Evolutionary conservation across 2,329 filamentous ascomycete genomes (phyloP).

Genomic region (Fusarium praegraminearum): DNA sequence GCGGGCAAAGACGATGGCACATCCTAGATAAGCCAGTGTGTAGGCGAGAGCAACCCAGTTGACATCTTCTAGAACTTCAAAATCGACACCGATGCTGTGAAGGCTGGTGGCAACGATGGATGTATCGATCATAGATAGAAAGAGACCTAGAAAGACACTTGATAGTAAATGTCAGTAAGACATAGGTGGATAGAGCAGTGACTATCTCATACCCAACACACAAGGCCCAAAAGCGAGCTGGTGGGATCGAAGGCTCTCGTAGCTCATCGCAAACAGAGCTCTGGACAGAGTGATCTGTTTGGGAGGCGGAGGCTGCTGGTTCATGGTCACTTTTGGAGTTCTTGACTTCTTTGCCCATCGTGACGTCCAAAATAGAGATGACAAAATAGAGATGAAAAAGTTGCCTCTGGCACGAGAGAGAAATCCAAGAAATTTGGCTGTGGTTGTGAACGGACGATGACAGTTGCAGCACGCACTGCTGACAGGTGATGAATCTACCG

Average conservation of each 20-base stretch:
- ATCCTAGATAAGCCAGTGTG: slow-evolving; percentile 68
- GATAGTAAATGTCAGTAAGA: background rate
- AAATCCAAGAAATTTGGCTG: background rate
- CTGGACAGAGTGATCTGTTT: background rate
- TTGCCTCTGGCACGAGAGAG: background rate
- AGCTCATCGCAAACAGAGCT: slow-evolving; percentile 4
- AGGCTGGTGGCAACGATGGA: slow-evolving; percentile 71
- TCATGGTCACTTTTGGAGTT: background rate
- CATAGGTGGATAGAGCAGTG: background rate
- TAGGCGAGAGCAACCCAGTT: slow-evolving; percentile 69
- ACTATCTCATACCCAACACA: slow-evolving; percentile 49
- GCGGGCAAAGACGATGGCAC: slow-evolving; percentile 66
- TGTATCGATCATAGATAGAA: slow-evolving; percentile 69
- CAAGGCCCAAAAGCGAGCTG: slow-evolving; percentile 52
- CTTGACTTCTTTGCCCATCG: slow-evolving; percentile 8
- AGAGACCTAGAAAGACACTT: slow-evolving; percentile 65
- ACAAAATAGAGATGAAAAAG: background rate
- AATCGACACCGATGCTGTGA: slow-evolving; percentile 66
- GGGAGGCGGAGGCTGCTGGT: background rate
- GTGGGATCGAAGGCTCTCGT: slow-evolving; percentile 41
- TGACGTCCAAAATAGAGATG: background rate
- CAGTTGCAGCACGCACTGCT: slow-evolving; percentile 12
- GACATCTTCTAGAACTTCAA: slow-evolving; percentile 58
- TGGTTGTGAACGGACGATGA: background rate
- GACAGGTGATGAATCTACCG: background rate